phyloP scores from a whole-genome alignment of 352 stramenopile species.

The Pythium scleroteichum region DNA sequence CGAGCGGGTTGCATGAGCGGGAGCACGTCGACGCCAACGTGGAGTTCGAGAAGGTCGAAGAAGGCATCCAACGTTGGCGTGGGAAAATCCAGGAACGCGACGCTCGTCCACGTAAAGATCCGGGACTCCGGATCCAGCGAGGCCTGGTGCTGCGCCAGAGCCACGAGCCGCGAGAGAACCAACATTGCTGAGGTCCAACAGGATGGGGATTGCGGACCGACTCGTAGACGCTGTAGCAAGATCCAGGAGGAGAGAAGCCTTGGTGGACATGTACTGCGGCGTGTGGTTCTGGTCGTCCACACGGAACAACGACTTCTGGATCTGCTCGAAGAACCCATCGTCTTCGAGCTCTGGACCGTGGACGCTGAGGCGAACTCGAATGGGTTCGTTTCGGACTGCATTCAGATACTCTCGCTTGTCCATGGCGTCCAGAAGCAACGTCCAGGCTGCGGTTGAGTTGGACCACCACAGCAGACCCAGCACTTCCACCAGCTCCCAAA shows the following conservation, averaged over 20 bases:
- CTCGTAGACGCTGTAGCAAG: too few relatives aligned
- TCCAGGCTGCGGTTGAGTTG: conserved; percentile 1
- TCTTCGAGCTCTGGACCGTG: background rate
- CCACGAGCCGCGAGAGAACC: conserved; percentile 7
- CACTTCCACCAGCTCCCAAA: background rate
- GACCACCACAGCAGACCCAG: background rate
- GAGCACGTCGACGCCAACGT: background rate
- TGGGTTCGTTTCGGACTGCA: background rate
- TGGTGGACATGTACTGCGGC: background rate
- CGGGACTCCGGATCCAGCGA: too few relatives aligned
- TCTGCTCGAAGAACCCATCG: background rate
- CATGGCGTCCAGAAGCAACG: background rate
- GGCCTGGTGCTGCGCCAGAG: background rate
- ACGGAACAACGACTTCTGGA: background rate
- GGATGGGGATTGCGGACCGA: too few relatives aligned
- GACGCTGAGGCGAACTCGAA: background rate
- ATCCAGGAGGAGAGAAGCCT: too few relatives aligned
- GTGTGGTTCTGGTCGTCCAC: background rate
- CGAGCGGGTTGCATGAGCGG: background rate
- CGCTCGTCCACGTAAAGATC: background rate
- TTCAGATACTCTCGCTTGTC: background rate
- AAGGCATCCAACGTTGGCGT: background rate
- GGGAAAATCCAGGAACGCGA: background rate
- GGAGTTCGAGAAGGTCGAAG: background rate
- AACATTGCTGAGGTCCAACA: too few relatives aligned